Evolutionary conservation across 2,329 filamentous ascomycete genomes (phyloP).

Genomic region (Aureobasidium mangrovei): DNA sequence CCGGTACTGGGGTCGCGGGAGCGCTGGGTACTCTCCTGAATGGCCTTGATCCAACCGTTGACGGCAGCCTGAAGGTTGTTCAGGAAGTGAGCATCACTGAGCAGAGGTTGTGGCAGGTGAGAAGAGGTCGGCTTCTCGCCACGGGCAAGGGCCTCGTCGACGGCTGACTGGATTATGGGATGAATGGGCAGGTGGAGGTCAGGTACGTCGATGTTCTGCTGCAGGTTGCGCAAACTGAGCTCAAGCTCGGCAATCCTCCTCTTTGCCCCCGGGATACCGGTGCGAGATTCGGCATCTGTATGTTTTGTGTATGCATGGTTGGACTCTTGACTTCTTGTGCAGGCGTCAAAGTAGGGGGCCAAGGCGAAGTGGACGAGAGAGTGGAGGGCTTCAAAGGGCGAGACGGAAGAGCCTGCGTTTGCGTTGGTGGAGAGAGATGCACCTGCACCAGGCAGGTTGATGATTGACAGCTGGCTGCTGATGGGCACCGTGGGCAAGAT

Average conservation of each 20-base stretch:
- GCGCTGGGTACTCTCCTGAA: slow-evolving; percentile 92
- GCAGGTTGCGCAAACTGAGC: slow-evolving; percentile 78
- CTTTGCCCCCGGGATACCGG: slow-evolving; percentile 92
- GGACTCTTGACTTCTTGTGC: slow-evolving; percentile 71
- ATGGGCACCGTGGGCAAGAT: slow-evolving; percentile 78
- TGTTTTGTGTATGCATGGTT: slow-evolving; percentile 54
- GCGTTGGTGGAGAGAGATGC: slow-evolving; percentile 34
- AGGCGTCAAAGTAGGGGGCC: slow-evolving; percentile 95
- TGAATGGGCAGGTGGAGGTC: slow-evolving; percentile 82
- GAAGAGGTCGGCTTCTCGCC: slow-evolving; percentile 67
- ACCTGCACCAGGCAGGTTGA: slow-evolving; percentile 64
- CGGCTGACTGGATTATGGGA: slow-evolving; percentile 73
- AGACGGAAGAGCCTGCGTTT: slow-evolving; percentile 63
- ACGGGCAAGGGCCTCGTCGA: slow-evolving; percentile 62
- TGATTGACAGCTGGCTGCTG: slow-evolving; percentile 81
- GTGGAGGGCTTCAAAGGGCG: slow-evolving; percentile 87
- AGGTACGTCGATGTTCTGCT: slow-evolving; percentile 97
- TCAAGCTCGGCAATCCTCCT: slow-evolving; percentile 94
- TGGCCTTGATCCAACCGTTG: slow-evolving; percentile 98
- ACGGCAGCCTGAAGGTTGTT: slow-evolving; percentile 90
- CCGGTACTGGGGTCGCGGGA: slow-evolving; percentile 69
- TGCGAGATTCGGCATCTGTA: slow-evolving; percentile 81
- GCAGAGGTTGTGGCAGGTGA: slow-evolving; percentile 62
- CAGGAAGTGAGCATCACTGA: slow-evolving; percentile 83
- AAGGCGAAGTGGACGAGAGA: slow-evolving; percentile 84